phyloP scores from a whole-genome alignment of 257 asterid species.

The Henckelia pumila region DNA sequence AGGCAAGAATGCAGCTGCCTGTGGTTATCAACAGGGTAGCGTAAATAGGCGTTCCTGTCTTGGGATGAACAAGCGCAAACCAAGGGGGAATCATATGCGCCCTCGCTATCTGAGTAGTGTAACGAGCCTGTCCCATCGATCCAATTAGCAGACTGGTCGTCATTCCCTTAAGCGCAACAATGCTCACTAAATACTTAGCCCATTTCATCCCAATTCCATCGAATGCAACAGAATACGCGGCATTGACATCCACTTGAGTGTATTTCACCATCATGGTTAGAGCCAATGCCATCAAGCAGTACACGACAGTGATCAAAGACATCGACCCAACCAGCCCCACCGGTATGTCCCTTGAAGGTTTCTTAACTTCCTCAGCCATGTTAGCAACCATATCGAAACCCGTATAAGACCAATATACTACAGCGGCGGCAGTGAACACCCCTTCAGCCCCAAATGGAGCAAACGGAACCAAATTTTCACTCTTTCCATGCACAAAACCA shows the following conservation, averaged over 20 bases:
- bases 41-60: constrained; percentile 77
- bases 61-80: constrained; percentile 83
- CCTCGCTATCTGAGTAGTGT: constrained; percentile 93
- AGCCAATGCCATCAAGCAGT: constrained; percentile 80
- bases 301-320: constrained; percentile 74
- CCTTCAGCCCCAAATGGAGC: constrained; percentile 75
- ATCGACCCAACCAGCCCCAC: constrained; percentile 82
- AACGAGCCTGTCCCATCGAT: constrained; percentile 95
- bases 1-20: constrained; percentile 67
- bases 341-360: constrained; percentile 83
- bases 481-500: constrained; percentile 62
- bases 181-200: constrained; percentile 83
- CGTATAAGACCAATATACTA: constrained; percentile 91
- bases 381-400: constrained; percentile 96
- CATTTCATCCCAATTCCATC: constrained; percentile 68
- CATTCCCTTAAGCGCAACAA: constrained; percentile 90
- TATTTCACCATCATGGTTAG: constrained; percentile 73
- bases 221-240: constrained; percentile 80
- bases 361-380: constrained; percentile 93
- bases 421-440: constrained; percentile 78
- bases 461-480: constrained; percentile 64
- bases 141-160: constrained; percentile 92
- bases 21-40: constrained; percentile 74
- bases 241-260: constrained; percentile 68
- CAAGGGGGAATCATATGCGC: constrained; percentile 93